Evolutionary conservation across 805 yeast genomes (phyloP).

Genomic region (Ogataea methylovora): DNA sequence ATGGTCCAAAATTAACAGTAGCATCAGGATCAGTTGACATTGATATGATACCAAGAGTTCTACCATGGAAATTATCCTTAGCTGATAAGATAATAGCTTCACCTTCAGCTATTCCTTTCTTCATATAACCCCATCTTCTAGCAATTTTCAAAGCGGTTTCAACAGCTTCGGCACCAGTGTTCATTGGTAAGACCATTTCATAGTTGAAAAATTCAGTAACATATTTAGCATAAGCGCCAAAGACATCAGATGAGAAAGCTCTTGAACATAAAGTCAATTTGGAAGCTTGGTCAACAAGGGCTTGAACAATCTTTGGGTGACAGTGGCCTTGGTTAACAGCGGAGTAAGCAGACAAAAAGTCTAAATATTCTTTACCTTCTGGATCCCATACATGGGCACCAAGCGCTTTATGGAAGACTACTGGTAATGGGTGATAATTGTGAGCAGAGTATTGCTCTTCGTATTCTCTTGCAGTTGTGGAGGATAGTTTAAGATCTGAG

Average conservation of each 20-base stretch:
- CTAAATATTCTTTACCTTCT: slow-evolving; percentile 89
- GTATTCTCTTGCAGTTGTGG: slow-evolving; percentile 54
- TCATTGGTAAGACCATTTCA: slow-evolving; percentile 95
- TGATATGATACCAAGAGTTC: slow-evolving; percentile 91
- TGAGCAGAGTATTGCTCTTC: slow-evolving; percentile 88
- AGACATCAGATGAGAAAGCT: slow-evolving; percentile 86
- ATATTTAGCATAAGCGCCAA: slow-evolving; percentile 81
- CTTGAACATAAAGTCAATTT: slow-evolving; percentile 81
- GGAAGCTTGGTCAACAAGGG: slow-evolving; percentile 81
- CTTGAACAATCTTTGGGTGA: slow-evolving; percentile 84
- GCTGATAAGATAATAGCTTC: slow-evolving; percentile 88
- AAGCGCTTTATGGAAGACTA: slow-evolving; percentile 75
- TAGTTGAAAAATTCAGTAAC: slow-evolving; percentile 83
- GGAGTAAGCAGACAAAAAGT: slow-evolving; percentile 89
- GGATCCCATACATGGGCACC: slow-evolving; percentile 99
- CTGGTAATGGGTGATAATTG: slow-evolving; percentile 95
- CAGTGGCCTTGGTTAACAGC: slow-evolving; percentile 99
- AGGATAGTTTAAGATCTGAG: slow-evolving; percentile 44
- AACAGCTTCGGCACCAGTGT: slow-evolving; percentile 98
- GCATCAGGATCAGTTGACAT: slow-evolving; percentile 97
- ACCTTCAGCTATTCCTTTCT: slow-evolving; percentile 72
- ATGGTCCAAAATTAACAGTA: slow-evolving; percentile 83
- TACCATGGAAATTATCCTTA: slow-evolving; percentile 89
- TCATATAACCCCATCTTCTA: slow-evolving; percentile 93
- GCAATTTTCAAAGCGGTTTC: slow-evolving; percentile 92